Evolutionary conservation across 495 filamentous ascomycete species (phyloP), one percentile per base, ranked within the genome.

Genomic region (Penicillium maclennaniae): DNA sequence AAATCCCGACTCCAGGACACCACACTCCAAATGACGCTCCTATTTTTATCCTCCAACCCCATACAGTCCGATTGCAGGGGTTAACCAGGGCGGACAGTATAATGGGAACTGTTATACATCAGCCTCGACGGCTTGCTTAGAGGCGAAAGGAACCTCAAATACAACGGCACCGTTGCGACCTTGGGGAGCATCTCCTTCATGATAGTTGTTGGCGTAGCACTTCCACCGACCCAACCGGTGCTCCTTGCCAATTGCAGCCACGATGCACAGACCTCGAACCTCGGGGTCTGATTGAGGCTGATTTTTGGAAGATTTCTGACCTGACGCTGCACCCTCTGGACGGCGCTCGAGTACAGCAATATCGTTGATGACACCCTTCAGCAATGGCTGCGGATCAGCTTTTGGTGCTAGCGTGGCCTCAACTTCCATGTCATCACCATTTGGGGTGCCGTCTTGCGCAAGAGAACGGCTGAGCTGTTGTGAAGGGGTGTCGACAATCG

Each of bases 201-300:
- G 44, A 41, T 68, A 73, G 53, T 71, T 77, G 44, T 72, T 76
- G 37, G 62, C 57, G 40, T 67, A 78, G 45, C 65, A 70, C 60
- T 82, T 79, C 88, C 89, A 97, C 50, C 86, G 77, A 1, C 88
- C 92, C 28, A 95, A 71, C 19, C 89, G 79, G 62, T 90, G 83
- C 70, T 97, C 92, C 63, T 91, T 95, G 17, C 89, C 92, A 8
- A 92, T 78, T 2, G 85, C 93, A 43, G 82, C 87, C 34, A 92
- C 87, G 38, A 98, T 79, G 53, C 86, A 91, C 0, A 96, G 60
- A 14, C 87, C 89, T 28, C 89, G 86, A 37, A 62, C 47, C 45
- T 71, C 54, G 1, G 65, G n/a, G 7, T 51, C 37, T 10, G 42
- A 43, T 78, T 85, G 54, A 79, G 75, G 43, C 86, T 87, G 8